phyloP scores from a whole-genome alignment of 345 rosid genomes.

The Brassica juncea region DNA sequence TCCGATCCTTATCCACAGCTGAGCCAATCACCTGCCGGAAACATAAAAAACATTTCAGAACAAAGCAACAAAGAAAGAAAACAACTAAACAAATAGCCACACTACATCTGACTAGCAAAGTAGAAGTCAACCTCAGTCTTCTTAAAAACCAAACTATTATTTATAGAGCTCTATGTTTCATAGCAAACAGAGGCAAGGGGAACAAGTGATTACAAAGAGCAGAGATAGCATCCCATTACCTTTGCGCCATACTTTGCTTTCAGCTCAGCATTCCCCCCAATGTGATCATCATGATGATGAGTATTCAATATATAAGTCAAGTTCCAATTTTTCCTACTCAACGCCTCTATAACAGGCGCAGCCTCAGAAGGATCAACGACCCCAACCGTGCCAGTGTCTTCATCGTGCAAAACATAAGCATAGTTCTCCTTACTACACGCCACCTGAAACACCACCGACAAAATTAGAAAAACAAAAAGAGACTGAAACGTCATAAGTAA shows the following conservation, averaged over 20 bases:
- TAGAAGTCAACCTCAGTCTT: neutral
- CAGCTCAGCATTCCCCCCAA: constrained; percentile 87
- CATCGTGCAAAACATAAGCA: constrained; percentile 91
- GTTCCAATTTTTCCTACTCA: constrained; percentile 76
- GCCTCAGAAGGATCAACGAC: constrained; percentile 99
- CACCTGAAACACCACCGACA: constrained; percentile 53
- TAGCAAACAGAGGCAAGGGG: neutral
- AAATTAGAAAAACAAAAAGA: constrained; percentile 3
- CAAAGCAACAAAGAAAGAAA: neutral
- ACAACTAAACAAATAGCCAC: neutral
- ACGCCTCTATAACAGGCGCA: constrained; percentile 77
- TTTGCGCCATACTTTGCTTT: constrained; percentile 98
- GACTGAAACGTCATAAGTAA: neutral
- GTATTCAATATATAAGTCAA: constrained; percentile 92
- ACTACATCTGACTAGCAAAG: neutral
- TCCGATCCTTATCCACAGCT: constrained; percentile 66
- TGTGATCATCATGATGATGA: constrained; percentile 91
- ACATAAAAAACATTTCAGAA: constrained; percentile 12
- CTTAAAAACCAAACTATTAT: neutral
- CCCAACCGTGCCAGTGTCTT: constrained; percentile 96
- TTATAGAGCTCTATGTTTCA: constrained; percentile 3
- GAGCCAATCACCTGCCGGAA: constrained; percentile 88
- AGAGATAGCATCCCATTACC: constrained; percentile 47
- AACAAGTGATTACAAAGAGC: neutral
- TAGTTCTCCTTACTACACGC: constrained; percentile 88